Evolutionary conservation across 805 yeast species (phyloP).

Genomic region (Komagataella kurtzmanii): DNA sequence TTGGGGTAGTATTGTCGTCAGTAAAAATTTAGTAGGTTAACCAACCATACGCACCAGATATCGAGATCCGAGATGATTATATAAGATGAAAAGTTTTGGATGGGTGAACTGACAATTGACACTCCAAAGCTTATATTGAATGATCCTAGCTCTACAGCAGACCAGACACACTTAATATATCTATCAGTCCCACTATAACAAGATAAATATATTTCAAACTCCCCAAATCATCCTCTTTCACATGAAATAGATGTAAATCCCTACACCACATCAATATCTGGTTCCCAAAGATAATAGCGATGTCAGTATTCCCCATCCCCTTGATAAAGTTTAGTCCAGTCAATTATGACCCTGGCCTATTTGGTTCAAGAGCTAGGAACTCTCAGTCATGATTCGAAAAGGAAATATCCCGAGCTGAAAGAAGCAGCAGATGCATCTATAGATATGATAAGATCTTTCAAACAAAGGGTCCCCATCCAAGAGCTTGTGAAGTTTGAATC

Average conservation of each 20-base stretch:
- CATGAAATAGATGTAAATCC: background rate
- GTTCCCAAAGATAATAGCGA: background rate
- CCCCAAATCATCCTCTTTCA: background rate
- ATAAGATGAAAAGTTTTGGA: background rate
- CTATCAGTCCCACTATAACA: too few species aligned
- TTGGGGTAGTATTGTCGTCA: conserved; percentile 10
- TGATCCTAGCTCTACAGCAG: too few species aligned
- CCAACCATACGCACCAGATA: background rate
- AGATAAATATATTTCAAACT: background rate
- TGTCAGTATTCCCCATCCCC: background rate
- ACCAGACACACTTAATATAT: too few species aligned
- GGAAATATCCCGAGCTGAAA: conserved; percentile 58
- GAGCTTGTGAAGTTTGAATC: background rate
- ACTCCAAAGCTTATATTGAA: too few species aligned
- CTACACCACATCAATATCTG: background rate
- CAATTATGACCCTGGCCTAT: background rate
- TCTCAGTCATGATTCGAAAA: conserved; percentile 54
- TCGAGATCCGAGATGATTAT: background rate
- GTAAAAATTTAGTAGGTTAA: background rate
- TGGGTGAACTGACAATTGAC: too few species aligned
- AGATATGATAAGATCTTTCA: conserved; percentile 21
- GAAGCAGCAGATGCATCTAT: conserved; percentile 39
- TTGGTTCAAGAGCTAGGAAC: conserved; percentile 33
- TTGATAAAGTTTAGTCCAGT: background rate
- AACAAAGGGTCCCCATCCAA: background rate